These are phyloP conservation scores for Penicillium sumatraense DNA, from an alignment of 2,329 filamentous ascomycete genomes.

Conservation along the genomic window DNA sequence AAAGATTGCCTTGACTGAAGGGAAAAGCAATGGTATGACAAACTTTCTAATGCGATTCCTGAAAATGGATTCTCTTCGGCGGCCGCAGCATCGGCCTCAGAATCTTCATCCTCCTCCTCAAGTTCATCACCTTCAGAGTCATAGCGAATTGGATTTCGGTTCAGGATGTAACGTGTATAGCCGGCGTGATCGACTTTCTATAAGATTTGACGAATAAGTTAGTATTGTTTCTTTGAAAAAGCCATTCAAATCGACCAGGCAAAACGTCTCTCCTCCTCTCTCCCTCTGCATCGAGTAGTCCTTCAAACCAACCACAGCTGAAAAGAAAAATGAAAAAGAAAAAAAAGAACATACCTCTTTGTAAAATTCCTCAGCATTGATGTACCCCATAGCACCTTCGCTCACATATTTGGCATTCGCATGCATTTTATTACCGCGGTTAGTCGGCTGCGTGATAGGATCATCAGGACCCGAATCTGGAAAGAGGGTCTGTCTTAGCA, in stretches of 20 bases:
- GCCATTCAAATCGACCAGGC: slow-evolving; percentile 9
- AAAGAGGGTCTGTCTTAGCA: slow-evolving; percentile 20
- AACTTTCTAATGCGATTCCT: slow-evolving; percentile 61
- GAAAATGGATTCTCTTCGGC: slow-evolving; percentile 66
- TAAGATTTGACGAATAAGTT: background rate
- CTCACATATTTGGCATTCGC: slow-evolving; percentile 61
- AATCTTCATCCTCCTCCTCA: slow-evolving; percentile 61
- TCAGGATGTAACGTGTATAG: slow-evolving; percentile 63
- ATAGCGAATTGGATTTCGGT: slow-evolving; percentile 62
- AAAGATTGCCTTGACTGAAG: too few relatives aligned
- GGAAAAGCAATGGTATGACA: slow-evolving; percentile 21
- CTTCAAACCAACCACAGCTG: background rate
- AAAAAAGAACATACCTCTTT: slow-evolving; percentile 57
- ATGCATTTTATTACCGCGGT: slow-evolving; percentile 66
- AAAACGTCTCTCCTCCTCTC: background rate
- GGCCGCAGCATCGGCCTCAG: slow-evolving; percentile 61
- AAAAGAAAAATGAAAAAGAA: too few relatives aligned
- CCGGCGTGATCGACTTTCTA: slow-evolving; percentile 67
- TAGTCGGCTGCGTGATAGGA: slow-evolving; percentile 58
- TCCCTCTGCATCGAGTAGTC: background rate
- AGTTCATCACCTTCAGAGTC: slow-evolving; percentile 69
- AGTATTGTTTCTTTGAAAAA: slow-evolving; percentile 10
- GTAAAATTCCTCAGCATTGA: slow-evolving; percentile 57
- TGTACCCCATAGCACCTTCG: slow-evolving; percentile 58
- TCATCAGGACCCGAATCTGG: slow-evolving; percentile 54